Percentiles rank a stretch among this genome's conserved stretches.
phyloP scores from a whole-genome alignment of 2,329 filamentous ascomycete genomes.

The Teratosphaeria nubilosa region DNA sequence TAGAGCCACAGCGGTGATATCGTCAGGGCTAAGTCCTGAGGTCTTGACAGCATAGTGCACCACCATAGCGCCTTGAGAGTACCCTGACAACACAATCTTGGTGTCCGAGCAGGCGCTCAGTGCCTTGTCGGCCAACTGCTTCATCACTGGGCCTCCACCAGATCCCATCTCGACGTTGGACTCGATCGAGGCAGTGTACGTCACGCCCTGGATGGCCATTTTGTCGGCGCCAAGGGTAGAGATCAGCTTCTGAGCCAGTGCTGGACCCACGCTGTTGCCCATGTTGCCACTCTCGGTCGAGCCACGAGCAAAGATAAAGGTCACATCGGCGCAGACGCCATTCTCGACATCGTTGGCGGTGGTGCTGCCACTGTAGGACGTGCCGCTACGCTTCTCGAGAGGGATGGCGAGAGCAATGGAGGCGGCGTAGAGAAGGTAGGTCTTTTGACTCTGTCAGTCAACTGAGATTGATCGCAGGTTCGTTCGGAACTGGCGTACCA shows the following conservation, averaged over 20 bases:
- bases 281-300: constrained; percentile 46
- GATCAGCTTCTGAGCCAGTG: constrained; percentile 39
- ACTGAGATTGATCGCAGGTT: not conserved
- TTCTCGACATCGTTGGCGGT: constrained; percentile 12
- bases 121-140: constrained; percentile 13
- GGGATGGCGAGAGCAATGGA: constrained; percentile 11
- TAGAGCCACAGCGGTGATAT: constrained; percentile 15
- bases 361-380: constrained; percentile 9
- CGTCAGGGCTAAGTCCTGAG: constrained; percentile 5
- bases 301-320: constrained; percentile 48
- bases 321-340: constrained; percentile 35
- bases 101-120: constrained; percentile 18
- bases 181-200: constrained; percentile 36
- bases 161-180: constrained; percentile 11
- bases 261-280: constrained; percentile 40
- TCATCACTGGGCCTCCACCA: constrained; percentile 16
- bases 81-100: constrained; percentile 19
- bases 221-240: constrained; percentile 32
- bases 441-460: not conserved
- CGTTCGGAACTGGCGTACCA: not conserved
- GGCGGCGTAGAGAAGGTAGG: constrained; percentile 11
- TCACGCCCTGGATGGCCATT: constrained; percentile 45
- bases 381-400: constrained; percentile 8
- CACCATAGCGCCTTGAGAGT: constrained; percentile 18
- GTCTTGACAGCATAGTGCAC: constrained; percentile 12